Conservation (phyloP, 73 alveolate species). For the Paraurostyla sp. region DNA sequence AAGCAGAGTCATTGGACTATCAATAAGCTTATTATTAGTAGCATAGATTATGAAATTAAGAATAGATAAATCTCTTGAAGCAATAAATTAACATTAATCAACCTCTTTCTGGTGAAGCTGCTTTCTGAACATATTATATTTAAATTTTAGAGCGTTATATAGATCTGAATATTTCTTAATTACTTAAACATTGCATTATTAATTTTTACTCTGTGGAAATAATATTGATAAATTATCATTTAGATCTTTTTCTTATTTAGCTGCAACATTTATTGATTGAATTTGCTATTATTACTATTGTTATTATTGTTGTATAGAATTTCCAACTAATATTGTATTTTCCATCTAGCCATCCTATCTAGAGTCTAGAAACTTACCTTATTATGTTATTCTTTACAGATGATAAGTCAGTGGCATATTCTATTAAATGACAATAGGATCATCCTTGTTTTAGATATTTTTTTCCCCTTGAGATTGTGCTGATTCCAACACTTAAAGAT, state of each 20-base stretch:
- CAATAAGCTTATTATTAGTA: neutral
- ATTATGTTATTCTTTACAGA: too few species aligned
- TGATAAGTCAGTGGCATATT: too few species aligned
- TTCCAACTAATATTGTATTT: too few species aligned
- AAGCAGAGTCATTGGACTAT: neutral
- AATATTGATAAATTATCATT: neutral
- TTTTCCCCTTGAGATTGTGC: too few species aligned
- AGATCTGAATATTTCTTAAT: conserved; percentile 28
- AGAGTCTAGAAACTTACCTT: too few species aligned
- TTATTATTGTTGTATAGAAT: too few species aligned
- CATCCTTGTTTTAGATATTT: too few species aligned
- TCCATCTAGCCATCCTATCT: too few species aligned
- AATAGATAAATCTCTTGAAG: conserved; percentile 13
- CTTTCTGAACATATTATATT: conserved; percentile 1
- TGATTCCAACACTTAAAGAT: too few species aligned
- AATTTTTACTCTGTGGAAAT: neutral
- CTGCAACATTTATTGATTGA: neutral
- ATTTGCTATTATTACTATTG: too few species aligned
- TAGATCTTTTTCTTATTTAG: neutral
- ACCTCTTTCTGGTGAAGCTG: neutral
- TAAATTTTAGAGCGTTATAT: neutral
- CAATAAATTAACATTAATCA: conserved; percentile 24
- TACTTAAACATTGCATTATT: conserved; percentile 1
- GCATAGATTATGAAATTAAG: neutral
- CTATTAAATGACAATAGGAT: too few species aligned